Evolutionary conservation across 2,329 filamentous ascomycete genomes (phyloP), one percentile per base, ranked within the genome.

Genomic region (Aspergillus ochraceoroseus): DNA sequence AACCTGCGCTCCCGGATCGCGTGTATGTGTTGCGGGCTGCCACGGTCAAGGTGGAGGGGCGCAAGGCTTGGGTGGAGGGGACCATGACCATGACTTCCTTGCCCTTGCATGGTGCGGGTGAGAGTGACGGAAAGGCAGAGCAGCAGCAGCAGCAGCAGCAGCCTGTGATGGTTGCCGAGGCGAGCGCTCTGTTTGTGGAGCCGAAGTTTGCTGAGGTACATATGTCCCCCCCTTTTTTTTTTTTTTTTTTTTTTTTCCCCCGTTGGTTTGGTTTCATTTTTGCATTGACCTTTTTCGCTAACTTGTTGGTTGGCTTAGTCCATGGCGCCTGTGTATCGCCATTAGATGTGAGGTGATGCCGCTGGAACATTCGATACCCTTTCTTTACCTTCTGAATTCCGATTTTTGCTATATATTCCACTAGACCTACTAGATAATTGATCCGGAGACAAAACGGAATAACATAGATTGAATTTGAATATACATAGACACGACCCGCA

Each of bases 11-110:
- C 13, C 58, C 59, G 19, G 57, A 59, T 20, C 49, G 56, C 9
- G 25, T 64, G 38, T 62, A 62, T 52, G 53, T 64, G 18, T 34
- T 65, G 39, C 46, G 49, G 8, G 59, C 61, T 2, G 47, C 57
- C 48, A 62, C 59, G 27, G 54, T 54, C 1, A 54, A 54, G 44
- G 59, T 64, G 5, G 60, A 64, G 35, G 62, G 62, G 5, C 38
- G 62, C 22, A 65, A 65, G 51, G 62, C 61, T 26, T 64, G 62
- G 61, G 62, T 64, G 31, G 53, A 64, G 41, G 62, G 61, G 1
- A 42, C 32, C 13, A 54, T 65, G 54, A 51, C 41, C 13, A n/a
- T n/a, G n/a, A n/a, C n/a, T n/a, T n/a, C n/a, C n/a, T n/a, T n/a
- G n/a, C 55, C 39, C 22, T 29, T 44, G 25, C 46, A 43, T 4